Evolutionary conservation across 371 early-diverging fungal genomes (phyloP), one percentile per base, ranked within the genome.

Genomic region (Actinomortierella ambigua): DNA sequence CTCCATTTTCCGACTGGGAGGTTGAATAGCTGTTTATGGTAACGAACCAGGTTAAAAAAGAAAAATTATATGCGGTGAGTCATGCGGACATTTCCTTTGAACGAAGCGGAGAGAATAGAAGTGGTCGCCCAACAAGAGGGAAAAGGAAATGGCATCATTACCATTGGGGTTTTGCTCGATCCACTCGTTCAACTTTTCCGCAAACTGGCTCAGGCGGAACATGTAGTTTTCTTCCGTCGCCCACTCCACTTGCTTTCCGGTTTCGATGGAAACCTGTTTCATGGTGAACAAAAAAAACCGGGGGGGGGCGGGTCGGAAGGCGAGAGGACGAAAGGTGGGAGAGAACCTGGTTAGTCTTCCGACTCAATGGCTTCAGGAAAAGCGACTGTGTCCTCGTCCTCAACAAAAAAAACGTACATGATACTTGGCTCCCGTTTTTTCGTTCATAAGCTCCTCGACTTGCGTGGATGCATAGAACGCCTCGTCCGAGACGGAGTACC

Each of bases 401-500:
- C n/a, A n/a, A n/a, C n/a, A n/a, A n/a, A n/a, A n/a, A n/a, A n/a
- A 34, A 34, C 65, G 59, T 59, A 63, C 69, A 54, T 57, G 56
- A 48, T 53, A 65, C 60, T 80, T 81, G 40, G 79, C 76, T 2
- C 89, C 92, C 6, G 86, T 84, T 47, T 80, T 82, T 39, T 81
- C 76, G 56, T 87, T 86, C 0, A 59, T 55, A n/a, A 79, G 75
- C 61, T 91, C 85, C 42, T 89, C 84, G 0, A 96, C 88, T 68
- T 95, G 93, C 1, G 77, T 76, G 5, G 79, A 77, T 0, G 95
- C 81, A 64, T 94, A 94, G 68, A 95, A 98, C 0, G 95, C 92
- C 78, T 98, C 98, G 66, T 98, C 98, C 2, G 96, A 94, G 1
- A 96, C 87, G 3, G 94, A 90, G 79, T 98, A 98, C 96, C 97